Conservation (phyloP, 345 rosid species). For the Passiflora organensis region DNA sequence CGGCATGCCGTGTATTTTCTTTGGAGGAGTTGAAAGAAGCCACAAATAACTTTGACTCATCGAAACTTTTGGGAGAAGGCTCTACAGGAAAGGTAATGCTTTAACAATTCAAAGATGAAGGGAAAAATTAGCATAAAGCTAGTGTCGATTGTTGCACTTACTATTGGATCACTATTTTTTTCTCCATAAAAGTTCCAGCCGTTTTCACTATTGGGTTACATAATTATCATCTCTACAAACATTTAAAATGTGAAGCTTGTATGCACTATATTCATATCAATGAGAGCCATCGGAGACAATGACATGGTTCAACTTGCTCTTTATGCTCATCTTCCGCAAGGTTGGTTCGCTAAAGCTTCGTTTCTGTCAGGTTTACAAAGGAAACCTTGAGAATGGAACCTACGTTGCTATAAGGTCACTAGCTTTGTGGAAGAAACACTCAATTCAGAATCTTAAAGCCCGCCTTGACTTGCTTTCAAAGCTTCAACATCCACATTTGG, state of each 20-base stretch:
- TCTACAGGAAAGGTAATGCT: constrained; percentile 70
- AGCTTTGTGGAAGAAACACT: constrained; percentile 52
- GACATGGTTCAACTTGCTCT: background rate
- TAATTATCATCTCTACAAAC: background rate
- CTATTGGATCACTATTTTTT: no score
- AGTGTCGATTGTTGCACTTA: no score
- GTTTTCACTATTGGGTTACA: no score
- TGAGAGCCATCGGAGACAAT: background rate
- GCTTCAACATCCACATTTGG: constrained; percentile 92
- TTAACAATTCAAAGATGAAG: background rate
- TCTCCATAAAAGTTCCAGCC: no score
- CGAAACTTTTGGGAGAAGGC: constrained; percentile 70
- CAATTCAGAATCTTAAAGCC: constrained; percentile 61
- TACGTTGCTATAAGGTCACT: constrained; percentile 59
- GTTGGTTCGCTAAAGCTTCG: constrained; percentile 6
- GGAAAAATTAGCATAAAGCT: no score
- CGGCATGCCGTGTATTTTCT: constrained; percentile 48
- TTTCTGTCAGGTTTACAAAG: constrained; percentile 71
- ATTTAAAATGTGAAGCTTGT: no score
- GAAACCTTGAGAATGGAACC: constrained; percentile 74
- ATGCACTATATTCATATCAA: background rate
- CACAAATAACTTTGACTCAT: constrained; percentile 60
- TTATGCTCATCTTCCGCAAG: constrained; percentile 1
- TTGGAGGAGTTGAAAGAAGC: constrained; percentile 84
- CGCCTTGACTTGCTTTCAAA: constrained; percentile 73